Conservation (phyloP, 2,329 filamentous ascomycete species). For the Thelonectria olida region DNA sequence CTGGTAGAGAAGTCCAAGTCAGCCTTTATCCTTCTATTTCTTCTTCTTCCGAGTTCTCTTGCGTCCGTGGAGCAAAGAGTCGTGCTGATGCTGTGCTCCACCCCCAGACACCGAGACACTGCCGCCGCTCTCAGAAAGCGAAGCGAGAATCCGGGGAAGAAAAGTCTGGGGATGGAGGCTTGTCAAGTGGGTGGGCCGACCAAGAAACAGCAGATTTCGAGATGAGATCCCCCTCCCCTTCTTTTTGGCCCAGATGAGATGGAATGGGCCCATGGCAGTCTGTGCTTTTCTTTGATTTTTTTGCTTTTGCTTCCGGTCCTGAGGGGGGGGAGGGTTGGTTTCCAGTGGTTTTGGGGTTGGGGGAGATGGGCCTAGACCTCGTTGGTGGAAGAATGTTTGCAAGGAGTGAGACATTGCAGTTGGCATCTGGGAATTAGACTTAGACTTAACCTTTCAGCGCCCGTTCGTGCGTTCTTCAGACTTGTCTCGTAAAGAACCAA, state of each 20-base stretch:
- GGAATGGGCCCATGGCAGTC: not conserved
- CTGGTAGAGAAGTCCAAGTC: not conserved
- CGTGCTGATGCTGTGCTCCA: too few relatives aligned
- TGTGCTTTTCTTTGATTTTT: not conserved
- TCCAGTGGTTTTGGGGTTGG: too few relatives aligned
- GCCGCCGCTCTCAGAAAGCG: too few relatives aligned
- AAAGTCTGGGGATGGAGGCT: not conserved
- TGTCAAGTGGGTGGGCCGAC: not conserved
- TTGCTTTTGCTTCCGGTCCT: not conserved
- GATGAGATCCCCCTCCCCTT: not conserved
- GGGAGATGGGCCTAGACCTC: too few relatives aligned
- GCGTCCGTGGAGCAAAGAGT: too few relatives aligned
- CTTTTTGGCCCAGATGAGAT: not conserved
- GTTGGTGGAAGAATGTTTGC: too few relatives aligned
- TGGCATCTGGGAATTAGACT: not conserved
- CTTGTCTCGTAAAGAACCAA: not conserved
- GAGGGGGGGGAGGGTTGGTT: too few relatives aligned
- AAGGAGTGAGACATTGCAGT: too few relatives aligned
- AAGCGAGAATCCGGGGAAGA: not conserved
- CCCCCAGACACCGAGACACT: not conserved
- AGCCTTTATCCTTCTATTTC: too few relatives aligned
- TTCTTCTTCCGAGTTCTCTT: too few relatives aligned
- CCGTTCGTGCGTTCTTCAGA: not conserved
- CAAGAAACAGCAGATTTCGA: not conserved
- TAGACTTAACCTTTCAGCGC: constrained; percentile 2